Evolutionary conservation across 2,329 filamentous ascomycete genomes (phyloP).

Genomic region (Aspergillus sp.): DNA sequence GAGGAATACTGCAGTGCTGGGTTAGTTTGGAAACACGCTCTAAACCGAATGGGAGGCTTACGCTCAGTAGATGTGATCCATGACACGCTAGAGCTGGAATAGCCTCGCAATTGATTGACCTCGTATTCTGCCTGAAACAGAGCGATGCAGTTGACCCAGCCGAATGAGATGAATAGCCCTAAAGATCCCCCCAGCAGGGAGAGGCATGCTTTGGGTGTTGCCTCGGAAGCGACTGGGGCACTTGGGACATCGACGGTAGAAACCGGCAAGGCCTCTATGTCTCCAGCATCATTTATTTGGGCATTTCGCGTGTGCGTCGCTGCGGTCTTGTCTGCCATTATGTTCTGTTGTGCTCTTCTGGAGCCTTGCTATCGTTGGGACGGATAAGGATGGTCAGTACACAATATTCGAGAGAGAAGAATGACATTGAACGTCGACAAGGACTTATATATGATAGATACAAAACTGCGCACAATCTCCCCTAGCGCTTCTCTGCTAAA

Average conservation of each 20-base stretch:
- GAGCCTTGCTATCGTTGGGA: too few species aligned
- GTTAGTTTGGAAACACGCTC: neutral
- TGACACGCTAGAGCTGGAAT: conserved; percentile 50
- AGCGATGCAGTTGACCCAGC: conserved; percentile 50
- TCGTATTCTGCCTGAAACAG: conserved; percentile 61
- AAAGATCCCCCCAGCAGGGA: neutral
- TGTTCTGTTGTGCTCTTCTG: too few species aligned
- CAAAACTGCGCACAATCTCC: neutral
- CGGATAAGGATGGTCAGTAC: too few species aligned
- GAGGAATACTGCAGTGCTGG: neutral
- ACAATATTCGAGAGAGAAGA: too few species aligned
- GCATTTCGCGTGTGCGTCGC: too few species aligned
- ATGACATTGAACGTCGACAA: too few species aligned
- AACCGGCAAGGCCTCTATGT: neutral
- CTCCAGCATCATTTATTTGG: neutral
- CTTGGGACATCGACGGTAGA: neutral
- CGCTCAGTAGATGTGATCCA: conserved; percentile 59
- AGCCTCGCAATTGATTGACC: conserved; percentile 44
- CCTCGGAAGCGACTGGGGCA: neutral
- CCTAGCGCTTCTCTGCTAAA: too few species aligned
- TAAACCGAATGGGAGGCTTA: neutral
- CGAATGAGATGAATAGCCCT: conserved; percentile 45
- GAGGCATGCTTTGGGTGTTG: neutral
- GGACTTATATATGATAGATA: neutral
- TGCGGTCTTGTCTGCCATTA: too few species aligned